Evolutionary conservation across 805 yeast genomes (phyloP).

Genomic region (Sugiyamaella smithiae): DNA sequence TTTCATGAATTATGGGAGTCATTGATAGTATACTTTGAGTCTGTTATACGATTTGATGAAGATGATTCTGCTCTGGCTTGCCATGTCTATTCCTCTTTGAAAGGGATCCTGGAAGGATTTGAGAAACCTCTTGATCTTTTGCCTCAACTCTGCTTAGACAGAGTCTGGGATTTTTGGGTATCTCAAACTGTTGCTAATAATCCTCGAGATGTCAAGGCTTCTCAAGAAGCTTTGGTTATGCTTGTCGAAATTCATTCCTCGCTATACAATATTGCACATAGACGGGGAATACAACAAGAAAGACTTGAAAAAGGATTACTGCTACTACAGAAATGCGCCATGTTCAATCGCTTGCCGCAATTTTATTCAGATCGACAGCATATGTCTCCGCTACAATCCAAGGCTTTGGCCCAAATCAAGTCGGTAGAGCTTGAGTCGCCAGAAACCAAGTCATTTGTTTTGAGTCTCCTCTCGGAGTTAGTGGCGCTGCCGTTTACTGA

Average conservation of each 20-base stretch:
- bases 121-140: background rate
- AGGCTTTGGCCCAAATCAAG: constrained; percentile 52
- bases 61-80: constrained; percentile 54
- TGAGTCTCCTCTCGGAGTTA: constrained; percentile 2
- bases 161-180: constrained; percentile 40
- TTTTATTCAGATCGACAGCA: constrained; percentile 51
- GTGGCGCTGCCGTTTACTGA: constrained; percentile 7
- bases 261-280: constrained; percentile 41
- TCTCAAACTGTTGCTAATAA: constrained; percentile 38
- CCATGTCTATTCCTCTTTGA: constrained; percentile 53
- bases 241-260: constrained; percentile 52
- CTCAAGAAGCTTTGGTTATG: constrained; percentile 56
- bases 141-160: constrained; percentile 17
- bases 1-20: constrained; percentile 52
- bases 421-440: constrained; percentile 21
- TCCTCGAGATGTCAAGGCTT: constrained; percentile 39
- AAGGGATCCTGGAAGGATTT: constrained; percentile 40
- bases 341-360: constrained; percentile 70
- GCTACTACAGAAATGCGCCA: constrained; percentile 61
- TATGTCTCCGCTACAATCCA: constrained; percentile 61
- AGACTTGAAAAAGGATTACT: constrained; percentile 50
- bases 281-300: constrained; percentile 26
- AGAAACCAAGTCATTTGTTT: background rate
- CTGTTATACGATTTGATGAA: constrained; percentile 34
- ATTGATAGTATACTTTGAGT: constrained; percentile 49